Evolutionary conservation across 2,329 filamentous ascomycete species (phyloP).

Genomic region (Fusarium gaditjirri): DNA sequence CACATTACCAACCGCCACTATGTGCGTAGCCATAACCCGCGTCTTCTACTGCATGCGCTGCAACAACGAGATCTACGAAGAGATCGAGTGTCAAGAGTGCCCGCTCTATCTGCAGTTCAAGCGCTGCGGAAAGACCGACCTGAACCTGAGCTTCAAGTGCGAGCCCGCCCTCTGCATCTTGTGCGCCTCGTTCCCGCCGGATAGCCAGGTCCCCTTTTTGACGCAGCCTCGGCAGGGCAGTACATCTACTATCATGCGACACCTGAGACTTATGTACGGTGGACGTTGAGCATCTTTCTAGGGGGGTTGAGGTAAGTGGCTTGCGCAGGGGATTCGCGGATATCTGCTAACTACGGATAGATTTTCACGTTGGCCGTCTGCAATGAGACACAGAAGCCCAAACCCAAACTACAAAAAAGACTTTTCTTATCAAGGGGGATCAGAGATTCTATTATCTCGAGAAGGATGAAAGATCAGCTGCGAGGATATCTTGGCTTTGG

Average conservation of each 20-base stretch:
- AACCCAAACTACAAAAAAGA: not conserved
- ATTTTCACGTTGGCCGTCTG: rapidly evolving
- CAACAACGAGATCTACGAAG: not conserved
- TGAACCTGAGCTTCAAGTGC: not conserved
- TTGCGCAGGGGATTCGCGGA: no score
- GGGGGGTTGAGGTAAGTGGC: no score
- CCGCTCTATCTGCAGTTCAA: not conserved
- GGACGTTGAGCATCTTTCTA: not conserved
- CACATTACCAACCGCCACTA: not conserved
- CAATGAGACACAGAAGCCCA: rapidly evolving
- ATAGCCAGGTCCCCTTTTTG: not conserved
- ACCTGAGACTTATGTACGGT: not conserved
- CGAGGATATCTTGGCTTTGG: no score
- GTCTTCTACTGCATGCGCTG: not conserved
- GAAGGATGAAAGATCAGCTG: rapidly evolving
- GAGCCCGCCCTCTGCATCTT: not conserved
- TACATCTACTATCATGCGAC: not conserved
- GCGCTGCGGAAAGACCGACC: not conserved
- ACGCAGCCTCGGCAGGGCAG: not conserved
- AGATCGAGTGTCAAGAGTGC: not conserved
- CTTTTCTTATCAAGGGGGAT: not conserved
- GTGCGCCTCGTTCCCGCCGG: not conserved
- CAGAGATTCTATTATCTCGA: not conserved
- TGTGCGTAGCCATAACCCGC: not conserved
- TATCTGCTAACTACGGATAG: not conserved